Conservation (phyloP, 139 green algal species). For the Chlamydomonas applanata region DNA sequence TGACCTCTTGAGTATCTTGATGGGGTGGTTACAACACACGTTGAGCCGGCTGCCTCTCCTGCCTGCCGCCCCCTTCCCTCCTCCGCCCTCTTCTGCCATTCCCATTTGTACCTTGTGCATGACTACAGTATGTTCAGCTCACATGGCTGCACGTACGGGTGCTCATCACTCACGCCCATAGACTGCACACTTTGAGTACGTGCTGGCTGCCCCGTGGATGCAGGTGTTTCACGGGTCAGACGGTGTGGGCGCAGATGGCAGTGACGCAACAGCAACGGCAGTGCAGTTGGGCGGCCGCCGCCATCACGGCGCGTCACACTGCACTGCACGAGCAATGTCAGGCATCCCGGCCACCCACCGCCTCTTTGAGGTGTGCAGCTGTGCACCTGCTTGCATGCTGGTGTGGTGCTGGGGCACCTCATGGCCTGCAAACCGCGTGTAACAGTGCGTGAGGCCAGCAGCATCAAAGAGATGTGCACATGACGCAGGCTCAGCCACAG, state of each 20-base stretch:
- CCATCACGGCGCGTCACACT: constrained; percentile 27
- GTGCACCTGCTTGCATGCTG: background rate
- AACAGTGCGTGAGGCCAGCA: background rate
- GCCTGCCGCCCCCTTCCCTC: too few relatives aligned
- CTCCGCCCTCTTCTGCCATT: too few relatives aligned
- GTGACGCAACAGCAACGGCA: background rate
- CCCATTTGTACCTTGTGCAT: too few relatives aligned
- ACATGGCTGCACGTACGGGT: too few relatives aligned
- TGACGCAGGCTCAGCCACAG: too few relatives aligned
- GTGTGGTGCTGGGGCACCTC: background rate
- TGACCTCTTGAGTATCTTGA: too few relatives aligned
- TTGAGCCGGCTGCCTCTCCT: too few relatives aligned
- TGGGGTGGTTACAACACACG: too few relatives aligned
- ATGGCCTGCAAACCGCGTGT: background rate
- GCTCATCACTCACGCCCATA: too few relatives aligned
- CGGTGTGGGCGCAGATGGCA: background rate
- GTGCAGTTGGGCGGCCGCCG: constrained; percentile 8
- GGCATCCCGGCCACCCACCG: constrained; percentile 65
- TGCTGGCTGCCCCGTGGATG: too few relatives aligned
- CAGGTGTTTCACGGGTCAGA: background rate
- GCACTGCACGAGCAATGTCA: constrained; percentile 53
- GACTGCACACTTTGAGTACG: too few relatives aligned
- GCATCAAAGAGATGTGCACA: constrained; percentile 8
- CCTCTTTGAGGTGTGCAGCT: constrained; percentile 39
- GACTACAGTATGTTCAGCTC: too few relatives aligned